Base-by-base conservation (phyloP, 768 basidiomycete genomes). In the Lactarius indigo region DNA sequence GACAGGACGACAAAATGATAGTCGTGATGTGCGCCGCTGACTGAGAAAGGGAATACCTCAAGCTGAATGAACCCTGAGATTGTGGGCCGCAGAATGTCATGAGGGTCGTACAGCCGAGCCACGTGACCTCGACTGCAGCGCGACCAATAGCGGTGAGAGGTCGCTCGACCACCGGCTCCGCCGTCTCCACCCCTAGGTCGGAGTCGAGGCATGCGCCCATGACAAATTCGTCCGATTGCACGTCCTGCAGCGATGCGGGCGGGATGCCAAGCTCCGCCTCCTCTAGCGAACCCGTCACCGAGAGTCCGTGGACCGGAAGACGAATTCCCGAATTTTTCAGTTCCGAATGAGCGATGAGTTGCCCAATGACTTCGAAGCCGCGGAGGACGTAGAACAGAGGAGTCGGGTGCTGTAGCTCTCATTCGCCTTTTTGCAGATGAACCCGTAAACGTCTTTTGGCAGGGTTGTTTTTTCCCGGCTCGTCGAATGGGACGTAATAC, bases 321-420 rank as follows among this genome's bases (percentile, higher is more conserved):
- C 90, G 87, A 44, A 93, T 81, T 26, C 89, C 90, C 4, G 87
- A 86, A 5, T 87, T 83, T 56, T 86, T 85, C 20, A 96, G 77
- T 68, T 94, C 91, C 56, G 83, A 79, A 69, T 92, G 87, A 0
- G 85, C 79, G 28, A 95, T 83, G 39, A 93, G 82, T 7, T 91
- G 85, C 35, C 91, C 91, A 60, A 84, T 86, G 59, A 91, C 86
- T 59, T 86, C 84, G 80, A 94, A 95, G 20, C 84, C 78, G 33
- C 81, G 75, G 57, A 91, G 83, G 30, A 84, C 77, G 68, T 90
- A 79, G 61, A 79, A 65, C 37, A 55, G 61, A 7, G 60, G 61
- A 17, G 55, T 61, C 1, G 61, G 55, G 35, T 56, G 47, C 41
- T 33, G 64, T 5, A 47, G 37, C 13, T 37, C 37, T 3, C 13